These are phyloP conservation scores for Coemansia sp. DNA, from an alignment of 192 early-diverging fungal species.

Conservation along the genomic window DNA sequence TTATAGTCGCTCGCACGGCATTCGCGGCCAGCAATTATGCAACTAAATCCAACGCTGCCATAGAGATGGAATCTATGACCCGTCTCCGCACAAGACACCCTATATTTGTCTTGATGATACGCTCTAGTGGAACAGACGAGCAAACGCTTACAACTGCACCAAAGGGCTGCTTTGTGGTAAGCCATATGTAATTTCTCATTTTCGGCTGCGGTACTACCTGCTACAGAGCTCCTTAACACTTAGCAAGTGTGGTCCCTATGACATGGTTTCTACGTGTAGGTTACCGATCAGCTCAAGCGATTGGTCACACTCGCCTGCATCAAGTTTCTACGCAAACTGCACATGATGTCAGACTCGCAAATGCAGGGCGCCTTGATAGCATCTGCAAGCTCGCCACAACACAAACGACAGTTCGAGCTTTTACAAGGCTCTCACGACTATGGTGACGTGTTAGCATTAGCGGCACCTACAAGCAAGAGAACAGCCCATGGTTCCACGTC, in stretches of 20 bases:
- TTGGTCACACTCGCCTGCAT: conserved; percentile 37
- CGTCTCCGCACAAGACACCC: conserved; percentile 18
- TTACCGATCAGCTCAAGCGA: conserved; percentile 20
- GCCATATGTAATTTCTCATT: neutral
- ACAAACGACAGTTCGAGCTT: neutral
- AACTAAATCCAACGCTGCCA: neutral
- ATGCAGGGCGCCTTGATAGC: conserved; percentile 17
- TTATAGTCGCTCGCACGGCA: conserved; percentile 16
- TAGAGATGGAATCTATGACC: neutral
- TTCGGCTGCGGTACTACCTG: neutral
- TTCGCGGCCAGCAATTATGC: conserved; percentile 23
- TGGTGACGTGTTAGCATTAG: neutral
- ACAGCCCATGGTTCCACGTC: neutral
- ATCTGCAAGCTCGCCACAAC: neutral
- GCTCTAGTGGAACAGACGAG: neutral
- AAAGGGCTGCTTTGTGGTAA: conserved; percentile 6
- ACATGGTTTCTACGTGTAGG: neutral
- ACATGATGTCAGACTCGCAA: conserved; percentile 29
- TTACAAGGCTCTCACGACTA: neutral
- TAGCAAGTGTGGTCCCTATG: neutral
- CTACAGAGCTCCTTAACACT: neutral
- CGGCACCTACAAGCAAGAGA: neutral
- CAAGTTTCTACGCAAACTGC: conserved; percentile 44
- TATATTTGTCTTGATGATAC: conserved; percentile 36
- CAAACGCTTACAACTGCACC: neutral